Evolutionary conservation across 768 basidiomycete species (phyloP).

Genomic region (Mycena vitilis): DNA sequence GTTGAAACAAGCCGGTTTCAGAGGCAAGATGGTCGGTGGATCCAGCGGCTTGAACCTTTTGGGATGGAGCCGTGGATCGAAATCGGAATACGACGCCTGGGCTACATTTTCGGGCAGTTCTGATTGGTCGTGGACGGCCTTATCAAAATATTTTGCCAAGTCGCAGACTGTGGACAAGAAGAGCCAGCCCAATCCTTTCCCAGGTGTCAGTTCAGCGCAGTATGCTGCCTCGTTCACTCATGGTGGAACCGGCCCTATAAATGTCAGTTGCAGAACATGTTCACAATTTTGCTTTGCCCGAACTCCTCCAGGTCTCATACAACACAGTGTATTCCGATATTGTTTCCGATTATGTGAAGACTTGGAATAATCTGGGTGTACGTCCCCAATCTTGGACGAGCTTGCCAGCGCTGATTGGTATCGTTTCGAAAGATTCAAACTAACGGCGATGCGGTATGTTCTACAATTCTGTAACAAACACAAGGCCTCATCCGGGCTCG

Average conservation of each 20-base stretch:
- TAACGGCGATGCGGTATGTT: neutral
- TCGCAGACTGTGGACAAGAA: neutral
- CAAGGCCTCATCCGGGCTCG: neutral
- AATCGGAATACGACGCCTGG: conserved; percentile 9
- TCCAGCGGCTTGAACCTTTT: conserved; percentile 12
- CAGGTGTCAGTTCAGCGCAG: neutral
- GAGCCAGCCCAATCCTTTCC: neutral
- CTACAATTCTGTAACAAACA: too few species aligned
- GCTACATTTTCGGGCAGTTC: neutral
- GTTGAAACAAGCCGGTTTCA: neutral
- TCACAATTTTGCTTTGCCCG: neutral
- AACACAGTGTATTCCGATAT: conserved; percentile 1
- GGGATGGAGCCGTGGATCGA: conserved; percentile 5
- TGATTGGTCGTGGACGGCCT: neutral
- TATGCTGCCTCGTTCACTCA: conserved; percentile 3
- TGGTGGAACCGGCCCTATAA: conserved; percentile 2
- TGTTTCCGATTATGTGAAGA: neutral
- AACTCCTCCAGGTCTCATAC: neutral
- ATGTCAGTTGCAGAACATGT: neutral
- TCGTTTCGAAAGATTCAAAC: too few species aligned
- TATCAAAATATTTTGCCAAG: neutral
- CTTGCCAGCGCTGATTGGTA: too few species aligned
- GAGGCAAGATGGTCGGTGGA: conserved; percentile 19
- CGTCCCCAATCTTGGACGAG: neutral
- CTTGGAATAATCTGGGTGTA: conserved; percentile 19